A percentile compares a stretch with the other conserved stretches of the same genome.
Evolutionary conservation across 768 basidiomycete species (phyloP).

Genomic region (Podaxis mareebaensis): DNA sequence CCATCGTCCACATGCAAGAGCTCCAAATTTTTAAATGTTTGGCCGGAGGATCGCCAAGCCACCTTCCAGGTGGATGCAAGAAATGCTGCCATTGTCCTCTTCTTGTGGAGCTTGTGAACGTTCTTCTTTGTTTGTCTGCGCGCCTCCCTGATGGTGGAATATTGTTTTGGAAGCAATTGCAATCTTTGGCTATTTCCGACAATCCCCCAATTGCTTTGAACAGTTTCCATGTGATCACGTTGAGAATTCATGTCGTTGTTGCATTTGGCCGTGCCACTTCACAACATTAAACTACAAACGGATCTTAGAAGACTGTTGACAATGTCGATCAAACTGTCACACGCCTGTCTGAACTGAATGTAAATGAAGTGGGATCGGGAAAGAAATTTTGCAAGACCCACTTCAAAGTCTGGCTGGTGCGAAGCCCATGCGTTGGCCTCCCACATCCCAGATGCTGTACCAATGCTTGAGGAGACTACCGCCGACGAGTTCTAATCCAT

Average conservation of each 20-base stretch:
- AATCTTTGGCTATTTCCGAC: not conserved
- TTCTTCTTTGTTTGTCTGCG: not conserved
- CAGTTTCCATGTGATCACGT: conserved; percentile 5
- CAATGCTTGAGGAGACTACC: conserved; percentile 61
- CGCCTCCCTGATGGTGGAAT: not conserved
- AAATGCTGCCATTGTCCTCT: conserved; percentile 5
- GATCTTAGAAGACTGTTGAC: not conserved
- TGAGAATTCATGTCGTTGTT: not conserved
- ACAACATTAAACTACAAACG: conserved; percentile 9
- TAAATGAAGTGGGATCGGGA: not conserved
- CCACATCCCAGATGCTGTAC: conserved; percentile 60
- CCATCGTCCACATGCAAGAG: not conserved
- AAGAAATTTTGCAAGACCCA: conserved; percentile 6
- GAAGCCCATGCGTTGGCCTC: conserved; percentile 49
- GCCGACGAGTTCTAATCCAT: conserved; percentile 51
- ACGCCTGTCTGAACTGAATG: not conserved
- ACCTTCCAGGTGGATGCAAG: not conserved
- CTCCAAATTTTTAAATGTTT: not conserved
- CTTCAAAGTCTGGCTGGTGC: conserved; percentile 39
- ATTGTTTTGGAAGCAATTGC: conserved; percentile 9
- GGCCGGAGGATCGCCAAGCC: not conserved
- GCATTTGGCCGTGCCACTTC: not conserved
- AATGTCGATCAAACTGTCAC: conserved; percentile 5
- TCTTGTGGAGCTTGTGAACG: not conserved
- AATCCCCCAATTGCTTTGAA: not conserved